Evolutionary conservation across 2,329 filamentous ascomycete genomes (phyloP), one percentile per base, ranked within the genome.

Genomic region (Aspergillus sp.): DNA sequence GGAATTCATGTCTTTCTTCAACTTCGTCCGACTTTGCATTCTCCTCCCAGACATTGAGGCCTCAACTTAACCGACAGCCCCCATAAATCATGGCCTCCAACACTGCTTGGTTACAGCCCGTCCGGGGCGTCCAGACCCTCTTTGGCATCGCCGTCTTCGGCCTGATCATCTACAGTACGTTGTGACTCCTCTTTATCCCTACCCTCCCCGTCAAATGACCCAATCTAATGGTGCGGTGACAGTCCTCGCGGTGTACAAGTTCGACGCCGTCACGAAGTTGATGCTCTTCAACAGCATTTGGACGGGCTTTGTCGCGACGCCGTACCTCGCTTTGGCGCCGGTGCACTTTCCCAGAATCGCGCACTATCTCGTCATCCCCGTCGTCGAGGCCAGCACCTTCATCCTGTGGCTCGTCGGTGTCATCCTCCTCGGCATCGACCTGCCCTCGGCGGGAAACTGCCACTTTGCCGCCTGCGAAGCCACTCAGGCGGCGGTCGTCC

Each of bases 351-450:
- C 81, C 3, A 75, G 76, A 20, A 63, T 84, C 10, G 85, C 86
- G 63, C 84, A 90, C 70, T 81, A 80, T 49, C 82, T 84, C 47
- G 83, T 80, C 43, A 82, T 91, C 14, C 76, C 92, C 16, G 85
- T 64, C 1, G 78, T 89, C 29, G 88, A 95, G 64, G 78, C 77
- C 44, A 60, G 93, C 20, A 94, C 89, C 10, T 86, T 88, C 74
- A 79, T 95, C 52, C 95, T 95, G 77, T 96, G 91, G 91, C 94
- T 97, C 66, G 86, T 88, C 1, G 91, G 90, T 5, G 88, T 91
- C 63, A 86, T 95, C 59, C 89, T 90, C 0, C 73, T 92, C 10
- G 90, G 88, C 0, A 86, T 85, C 19, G 78, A 78, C 50, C 72
- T 91, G 53, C 82, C 82, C 48, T 78, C 81, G 5, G 16, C 40